Conservation (phyloP, 2,329 filamentous ascomycete genomes). For the Phyllosticta citriasiana region DNA sequence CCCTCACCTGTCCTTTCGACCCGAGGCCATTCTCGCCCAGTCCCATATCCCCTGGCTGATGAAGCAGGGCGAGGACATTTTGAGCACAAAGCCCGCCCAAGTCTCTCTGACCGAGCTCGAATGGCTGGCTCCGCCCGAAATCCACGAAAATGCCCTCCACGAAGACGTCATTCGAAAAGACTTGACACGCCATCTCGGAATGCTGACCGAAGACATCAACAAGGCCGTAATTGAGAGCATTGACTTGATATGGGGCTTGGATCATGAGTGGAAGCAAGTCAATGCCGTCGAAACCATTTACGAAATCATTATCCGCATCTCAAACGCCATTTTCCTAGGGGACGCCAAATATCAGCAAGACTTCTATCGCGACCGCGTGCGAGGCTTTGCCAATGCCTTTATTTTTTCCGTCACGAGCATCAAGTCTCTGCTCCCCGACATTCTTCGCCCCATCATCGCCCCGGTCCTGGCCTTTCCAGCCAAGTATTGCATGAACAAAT, state of each 20-base stretch:
- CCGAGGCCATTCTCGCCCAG: not conserved
- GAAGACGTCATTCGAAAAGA: not conserved
- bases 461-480: constrained; percentile 5
- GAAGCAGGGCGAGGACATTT: not conserved
- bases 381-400: not conserved
- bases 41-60: constrained; percentile 4
- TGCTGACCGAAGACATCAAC: constrained; percentile 1
- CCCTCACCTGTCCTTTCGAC: not conserved
- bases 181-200: constrained; percentile 6
- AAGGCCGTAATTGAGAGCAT: not conserved
- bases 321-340: constrained; percentile 2
- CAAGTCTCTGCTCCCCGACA: not conserved
- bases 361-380: not conserved
- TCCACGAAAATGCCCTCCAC: not conserved
- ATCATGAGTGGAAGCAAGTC: not conserved
- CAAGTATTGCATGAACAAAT: constrained; percentile 6
- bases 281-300: not conserved
- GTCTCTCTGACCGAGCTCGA: not conserved
- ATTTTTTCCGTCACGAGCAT: not conserved
- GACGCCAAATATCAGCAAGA: not conserved
- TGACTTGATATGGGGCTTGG: not conserved
- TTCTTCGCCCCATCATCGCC: constrained; percentile 1
- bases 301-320: not conserved
- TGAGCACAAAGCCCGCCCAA: constrained; percentile 5
- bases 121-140: not conserved